These are phyloP conservation scores for Teunomyces aglyptinius DNA, from an alignment of 805 yeast genomes.

Conservation along the genomic window DNA sequence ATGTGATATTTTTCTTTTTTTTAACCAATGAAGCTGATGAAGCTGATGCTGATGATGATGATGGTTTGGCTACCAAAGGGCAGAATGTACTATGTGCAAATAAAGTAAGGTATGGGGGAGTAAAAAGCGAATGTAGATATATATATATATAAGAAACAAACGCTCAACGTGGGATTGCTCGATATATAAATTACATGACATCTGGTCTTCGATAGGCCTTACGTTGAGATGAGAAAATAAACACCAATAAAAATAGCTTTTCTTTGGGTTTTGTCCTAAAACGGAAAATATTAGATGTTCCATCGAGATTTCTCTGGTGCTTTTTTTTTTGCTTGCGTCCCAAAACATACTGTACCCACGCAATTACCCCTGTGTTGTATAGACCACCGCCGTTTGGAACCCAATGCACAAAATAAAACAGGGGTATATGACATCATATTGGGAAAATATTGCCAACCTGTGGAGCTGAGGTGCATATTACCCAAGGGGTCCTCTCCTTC, in stretches of 20 bases:
- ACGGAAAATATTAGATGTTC: neutral
- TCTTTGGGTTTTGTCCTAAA: neutral
- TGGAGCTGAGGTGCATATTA: no score
- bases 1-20: no score
- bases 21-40: no score
- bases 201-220: neutral
- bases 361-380: neutral
- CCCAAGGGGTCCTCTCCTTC: no score
- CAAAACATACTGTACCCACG: neutral
- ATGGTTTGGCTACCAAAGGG: no score
- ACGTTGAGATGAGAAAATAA: neutral
- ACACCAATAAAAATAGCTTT: neutral
- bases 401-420: neutral
- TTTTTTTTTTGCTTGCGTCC: neutral
- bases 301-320: neutral
- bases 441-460: no score
- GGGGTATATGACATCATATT: neutral
- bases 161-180: neutral
- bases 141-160: neutral
- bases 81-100: no score
- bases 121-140: conserved; percentile 6
- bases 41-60: no score
- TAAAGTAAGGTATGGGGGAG: no score
- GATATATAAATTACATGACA: neutral
- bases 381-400: neutral